Percentiles rank a stretch among this genome's conserved stretches.
Evolutionary conservation across 371 early-diverging fungal genomes (phyloP).

Genomic region (Batkoa obscura): DNA sequence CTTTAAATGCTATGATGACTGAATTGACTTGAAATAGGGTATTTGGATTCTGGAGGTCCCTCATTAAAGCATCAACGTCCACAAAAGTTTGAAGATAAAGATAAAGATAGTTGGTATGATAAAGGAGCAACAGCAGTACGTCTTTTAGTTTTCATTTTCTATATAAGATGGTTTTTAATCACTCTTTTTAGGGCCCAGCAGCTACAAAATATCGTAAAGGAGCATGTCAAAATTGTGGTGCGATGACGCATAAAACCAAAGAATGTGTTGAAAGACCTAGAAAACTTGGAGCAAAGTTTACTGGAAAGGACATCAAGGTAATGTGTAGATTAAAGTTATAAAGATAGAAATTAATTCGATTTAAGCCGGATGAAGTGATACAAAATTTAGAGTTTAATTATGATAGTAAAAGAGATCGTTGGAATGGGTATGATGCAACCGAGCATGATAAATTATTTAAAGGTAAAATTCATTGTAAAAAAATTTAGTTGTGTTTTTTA

Average conservation of each 20-base stretch:
- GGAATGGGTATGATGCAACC: conserved; percentile 89
- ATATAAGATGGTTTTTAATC: background rate
- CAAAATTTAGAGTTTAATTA: conserved; percentile 59
- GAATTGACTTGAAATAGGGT: conserved; percentile 26
- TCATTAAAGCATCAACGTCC: conserved; percentile 71
- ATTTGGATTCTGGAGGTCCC: conserved; percentile 68
- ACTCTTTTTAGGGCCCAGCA: conserved; percentile 34
- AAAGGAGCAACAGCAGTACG: background rate
- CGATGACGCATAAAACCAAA: conserved; percentile 78
- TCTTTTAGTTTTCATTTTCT: background rate
- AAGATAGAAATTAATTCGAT: background rate
- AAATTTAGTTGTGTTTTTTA: background rate
- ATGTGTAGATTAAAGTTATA: background rate
- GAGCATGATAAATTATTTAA: conserved; percentile 53
- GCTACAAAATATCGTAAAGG: conserved; percentile 85
- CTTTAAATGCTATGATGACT: background rate
- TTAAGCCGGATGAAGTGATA: conserved; percentile 59
- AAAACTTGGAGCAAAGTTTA: conserved; percentile 74
- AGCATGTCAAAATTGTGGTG: conserved; percentile 92
- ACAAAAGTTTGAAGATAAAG: conserved; percentile 19
- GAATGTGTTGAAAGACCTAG: conserved; percentile 92
- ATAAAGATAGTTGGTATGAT: background rate
- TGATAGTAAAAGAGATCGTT: conserved; percentile 92
- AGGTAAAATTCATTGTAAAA: conserved; percentile 5
- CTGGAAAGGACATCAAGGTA: conserved; percentile 53